A percentile compares a stretch with the other conserved stretches of the same genome.
These are phyloP conservation scores for Favolaschia claudopus DNA, from an alignment of 768 basidiomycete genomes.

Conservation along the genomic window DNA sequence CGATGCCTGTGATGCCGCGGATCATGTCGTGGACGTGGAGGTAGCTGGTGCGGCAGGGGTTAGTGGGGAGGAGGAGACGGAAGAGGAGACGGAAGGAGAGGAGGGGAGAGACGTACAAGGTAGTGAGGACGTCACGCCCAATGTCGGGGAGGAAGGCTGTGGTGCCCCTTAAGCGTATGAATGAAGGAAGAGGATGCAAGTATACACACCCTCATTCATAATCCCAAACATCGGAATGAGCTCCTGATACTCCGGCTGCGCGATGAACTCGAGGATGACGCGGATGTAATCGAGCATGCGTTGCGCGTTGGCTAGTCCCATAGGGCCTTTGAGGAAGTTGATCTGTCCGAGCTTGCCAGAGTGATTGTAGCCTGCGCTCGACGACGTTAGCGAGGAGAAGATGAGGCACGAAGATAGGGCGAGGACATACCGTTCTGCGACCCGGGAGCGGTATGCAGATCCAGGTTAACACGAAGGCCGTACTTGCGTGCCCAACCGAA, in stretches of 20 bases:
- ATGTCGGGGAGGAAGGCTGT: slow-evolving; percentile 48
- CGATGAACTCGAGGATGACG: slow-evolving; percentile 68
- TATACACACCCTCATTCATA: slow-evolving; percentile 47
- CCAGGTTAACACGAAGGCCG: slow-evolving; percentile 82
- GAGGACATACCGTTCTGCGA: slow-evolving; percentile 66
- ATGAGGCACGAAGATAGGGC: background rate
- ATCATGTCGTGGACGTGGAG: slow-evolving; percentile 56
- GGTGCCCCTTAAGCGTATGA: background rate
- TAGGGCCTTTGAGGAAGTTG: slow-evolving; percentile 64
- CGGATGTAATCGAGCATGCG: slow-evolving; percentile 68
- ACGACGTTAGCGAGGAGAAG: too few relatives aligned
- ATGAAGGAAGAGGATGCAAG: background rate
- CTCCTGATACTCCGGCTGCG: slow-evolving; percentile 61
- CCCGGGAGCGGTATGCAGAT: slow-evolving; percentile 83
- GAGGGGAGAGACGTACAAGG: slow-evolving; percentile 60
- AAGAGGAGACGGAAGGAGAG: slow-evolving; percentile 46
- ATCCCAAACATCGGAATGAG: slow-evolving; percentile 60
- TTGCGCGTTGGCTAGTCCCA: slow-evolving; percentile 78
- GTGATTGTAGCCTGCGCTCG: slow-evolving; percentile 53
- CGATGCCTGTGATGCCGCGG: slow-evolving; percentile 64
- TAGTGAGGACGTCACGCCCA: slow-evolving; percentile 49
- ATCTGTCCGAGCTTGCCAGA: slow-evolving; percentile 57
- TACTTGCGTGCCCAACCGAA: slow-evolving; percentile 87
- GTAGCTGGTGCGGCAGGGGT: slow-evolving; percentile 39
- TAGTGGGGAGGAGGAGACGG: slow-evolving; percentile 45